Evolutionary conservation across 305 asterid species (phyloP).

Genomic region (Plantago coronopus): DNA sequence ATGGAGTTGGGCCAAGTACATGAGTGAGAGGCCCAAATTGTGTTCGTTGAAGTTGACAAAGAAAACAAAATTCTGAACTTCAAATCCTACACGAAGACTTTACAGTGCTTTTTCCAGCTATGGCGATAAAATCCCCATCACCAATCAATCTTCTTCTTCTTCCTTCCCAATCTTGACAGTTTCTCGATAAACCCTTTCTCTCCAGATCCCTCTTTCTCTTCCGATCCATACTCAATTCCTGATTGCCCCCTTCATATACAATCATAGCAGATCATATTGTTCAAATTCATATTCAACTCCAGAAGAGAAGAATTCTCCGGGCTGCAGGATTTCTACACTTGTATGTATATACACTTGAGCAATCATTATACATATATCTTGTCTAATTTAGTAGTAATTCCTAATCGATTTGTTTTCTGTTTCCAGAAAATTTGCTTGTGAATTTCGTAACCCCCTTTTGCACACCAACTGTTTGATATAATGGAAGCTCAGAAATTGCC

Average conservation of each 20-base stretch:
- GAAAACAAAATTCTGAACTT: too few species aligned
- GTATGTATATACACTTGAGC: too few species aligned
- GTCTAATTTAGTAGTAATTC: too few species aligned
- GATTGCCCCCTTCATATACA: neutral
- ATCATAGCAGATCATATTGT: neutral
- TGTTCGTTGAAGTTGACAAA: too few species aligned
- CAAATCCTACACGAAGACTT: neutral
- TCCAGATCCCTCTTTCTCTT: neutral
- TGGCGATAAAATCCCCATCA: neutral
- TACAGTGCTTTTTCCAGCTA: neutral
- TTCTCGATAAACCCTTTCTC: neutral
- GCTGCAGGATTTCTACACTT: too few species aligned
- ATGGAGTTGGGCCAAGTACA: neutral
- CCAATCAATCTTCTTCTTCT: neutral
- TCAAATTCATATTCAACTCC: too few species aligned
- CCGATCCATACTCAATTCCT: neutral
- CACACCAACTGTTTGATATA: neutral
- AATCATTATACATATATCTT: too few species aligned
- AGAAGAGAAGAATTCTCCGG: neutral
- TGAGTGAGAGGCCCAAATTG: neutral
- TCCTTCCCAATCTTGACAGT: neutral
- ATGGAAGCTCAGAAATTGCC: constrained; percentile 9
- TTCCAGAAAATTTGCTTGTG: neutral
- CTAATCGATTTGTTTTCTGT: too few species aligned
- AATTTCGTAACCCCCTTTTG: neutral